Base-by-base conservation (phyloP, 176 grass and related monocot species). In the Juncus inflexus region DNA sequence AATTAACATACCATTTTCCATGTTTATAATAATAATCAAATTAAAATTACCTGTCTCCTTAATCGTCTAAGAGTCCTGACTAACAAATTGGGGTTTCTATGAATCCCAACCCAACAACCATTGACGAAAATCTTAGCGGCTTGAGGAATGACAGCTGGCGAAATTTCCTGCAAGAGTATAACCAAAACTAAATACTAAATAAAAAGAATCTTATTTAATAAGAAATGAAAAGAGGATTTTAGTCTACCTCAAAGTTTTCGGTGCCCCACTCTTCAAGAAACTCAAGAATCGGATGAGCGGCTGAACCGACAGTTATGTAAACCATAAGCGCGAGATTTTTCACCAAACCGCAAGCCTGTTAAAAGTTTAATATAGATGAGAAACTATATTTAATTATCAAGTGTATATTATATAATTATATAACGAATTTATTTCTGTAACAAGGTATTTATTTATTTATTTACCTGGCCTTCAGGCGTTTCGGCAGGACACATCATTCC, bases 401-500 rank as follows among this genome's bases (percentile, higher is more conserved):
- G 43, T 47, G 9, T 47, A 47, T 47, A 47, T 5, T 47, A 47
- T 6, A 47, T 47, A 47, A 47, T 6, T 47, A 47, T 45, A 45
- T 1, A 47, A 6, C 43, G 43, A 47, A 28, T 28, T 28, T 28
- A 28, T 28, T 28, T 28, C 19, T 28, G 19, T 28, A 28, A 28
- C 19, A 1, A 28, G 19, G 19, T 28, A 28, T 28, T 28, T 28
- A 28, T 28, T 28, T 28, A 28, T 28, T 14, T 72, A 42, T 4
- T 76, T 77, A 92, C 94, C 78, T 99, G 94, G 52, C 85, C 85
- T 83, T 99, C 88, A 15, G 94, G 88, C 78, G 94, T 99, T 99
- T 99, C 94, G 79, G 88, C 83, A 75, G 94, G 88, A 84, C 94
- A 99, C 88, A 99, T 92, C 94, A 99, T 99, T 61, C 94, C 94